A percentile compares a stretch with the other conserved stretches of the same genome.
Evolutionary conservation across 306 rosid species (phyloP).

Genomic region (Quercus gilva): DNA sequence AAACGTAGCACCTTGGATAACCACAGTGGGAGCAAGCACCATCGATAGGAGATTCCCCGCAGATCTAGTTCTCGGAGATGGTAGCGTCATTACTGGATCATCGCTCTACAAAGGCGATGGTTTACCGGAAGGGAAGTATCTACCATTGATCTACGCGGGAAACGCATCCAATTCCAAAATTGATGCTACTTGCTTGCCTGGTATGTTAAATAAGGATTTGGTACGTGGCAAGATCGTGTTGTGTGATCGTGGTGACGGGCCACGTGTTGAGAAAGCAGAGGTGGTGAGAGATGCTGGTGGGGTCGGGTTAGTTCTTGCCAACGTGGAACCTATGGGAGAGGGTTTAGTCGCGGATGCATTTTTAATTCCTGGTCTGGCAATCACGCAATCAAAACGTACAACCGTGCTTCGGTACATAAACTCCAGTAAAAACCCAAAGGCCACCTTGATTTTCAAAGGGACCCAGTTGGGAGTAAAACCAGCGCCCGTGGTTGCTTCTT

Average conservation of each 20-base stretch:
- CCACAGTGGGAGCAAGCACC: slow-evolving; percentile 25
- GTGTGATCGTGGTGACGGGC: neutral
- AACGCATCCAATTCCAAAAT: neutral
- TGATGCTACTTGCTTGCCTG: neutral
- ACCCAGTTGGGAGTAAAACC: slow-evolving; percentile 12
- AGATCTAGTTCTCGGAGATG: slow-evolving; percentile 9
- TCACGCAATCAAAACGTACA: slow-evolving; percentile 2
- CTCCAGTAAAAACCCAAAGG: neutral
- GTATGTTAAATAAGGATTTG: neutral
- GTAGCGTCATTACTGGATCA: slow-evolving; percentile 11
- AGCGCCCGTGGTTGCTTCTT: neutral
- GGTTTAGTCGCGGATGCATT: neutral
- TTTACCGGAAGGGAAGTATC: neutral
- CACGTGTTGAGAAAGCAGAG: neutral
- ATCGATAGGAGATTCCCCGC: slow-evolving; percentile 23
- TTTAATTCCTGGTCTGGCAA: slow-evolving; percentile 1
- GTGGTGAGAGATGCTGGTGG: slow-evolving; percentile 20
- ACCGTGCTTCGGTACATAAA: neutral
- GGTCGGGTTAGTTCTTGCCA: neutral
- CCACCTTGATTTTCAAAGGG: slow-evolving; percentile 3
- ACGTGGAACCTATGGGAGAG: neutral
- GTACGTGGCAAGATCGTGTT: slow-evolving; percentile 12
- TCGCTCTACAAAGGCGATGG: neutral
- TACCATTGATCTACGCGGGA: slow-evolving; percentile 10
- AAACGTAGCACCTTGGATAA: slow-evolving; percentile 26